A percentile compares a stretch with the other conserved stretches of the same genome.
These are phyloP conservation scores for Chytriomyces hyalinus DNA, from an alignment of 192 early-diverging fungal genomes.

Conservation along the genomic window DNA sequence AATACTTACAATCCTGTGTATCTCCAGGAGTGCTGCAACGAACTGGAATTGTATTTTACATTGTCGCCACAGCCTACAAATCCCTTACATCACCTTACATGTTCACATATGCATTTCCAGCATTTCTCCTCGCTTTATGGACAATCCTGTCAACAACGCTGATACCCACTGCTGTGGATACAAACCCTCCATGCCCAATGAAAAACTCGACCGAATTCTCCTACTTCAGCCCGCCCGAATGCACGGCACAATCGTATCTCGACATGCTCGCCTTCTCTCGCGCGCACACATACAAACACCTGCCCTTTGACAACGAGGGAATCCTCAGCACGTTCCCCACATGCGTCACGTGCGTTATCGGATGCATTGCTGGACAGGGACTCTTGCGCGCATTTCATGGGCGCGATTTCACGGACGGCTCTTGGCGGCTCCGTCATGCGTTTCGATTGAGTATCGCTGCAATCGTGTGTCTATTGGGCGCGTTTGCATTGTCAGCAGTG, in stretches of 20 bases:
- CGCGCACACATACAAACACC: constrained; percentile 38
- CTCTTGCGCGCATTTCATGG: constrained; percentile 6
- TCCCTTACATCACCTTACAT: neutral
- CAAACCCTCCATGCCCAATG: constrained; percentile 5
- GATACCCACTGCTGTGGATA: neutral
- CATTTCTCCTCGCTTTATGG: constrained; percentile 1
- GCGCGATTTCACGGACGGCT: constrained; percentile 28
- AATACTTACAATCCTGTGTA: too few relatives aligned
- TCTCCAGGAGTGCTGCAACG: constrained; percentile 31
- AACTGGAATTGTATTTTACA: constrained; percentile 23
- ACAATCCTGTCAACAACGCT: neutral
- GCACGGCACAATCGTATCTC: constrained; percentile 53
- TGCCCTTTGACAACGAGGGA: constrained; percentile 56
- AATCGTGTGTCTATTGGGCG: neutral
- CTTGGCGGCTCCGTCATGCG: constrained; percentile 7
- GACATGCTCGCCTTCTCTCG: constrained; percentile 44
- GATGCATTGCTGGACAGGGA: constrained; percentile 44
- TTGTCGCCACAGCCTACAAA: constrained; percentile 13
- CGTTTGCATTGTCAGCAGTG: constrained; percentile 23
- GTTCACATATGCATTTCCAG: constrained; percentile 14
- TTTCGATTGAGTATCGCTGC: neutral
- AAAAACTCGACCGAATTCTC: neutral
- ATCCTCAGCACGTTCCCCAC: constrained; percentile 50
- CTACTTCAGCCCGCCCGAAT: constrained; percentile 38
- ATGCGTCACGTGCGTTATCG: constrained; percentile 52